Evolutionary conservation across 1,284 basidiomycete species (phyloP).

Genomic region (Trichosporon faecale): DNA sequence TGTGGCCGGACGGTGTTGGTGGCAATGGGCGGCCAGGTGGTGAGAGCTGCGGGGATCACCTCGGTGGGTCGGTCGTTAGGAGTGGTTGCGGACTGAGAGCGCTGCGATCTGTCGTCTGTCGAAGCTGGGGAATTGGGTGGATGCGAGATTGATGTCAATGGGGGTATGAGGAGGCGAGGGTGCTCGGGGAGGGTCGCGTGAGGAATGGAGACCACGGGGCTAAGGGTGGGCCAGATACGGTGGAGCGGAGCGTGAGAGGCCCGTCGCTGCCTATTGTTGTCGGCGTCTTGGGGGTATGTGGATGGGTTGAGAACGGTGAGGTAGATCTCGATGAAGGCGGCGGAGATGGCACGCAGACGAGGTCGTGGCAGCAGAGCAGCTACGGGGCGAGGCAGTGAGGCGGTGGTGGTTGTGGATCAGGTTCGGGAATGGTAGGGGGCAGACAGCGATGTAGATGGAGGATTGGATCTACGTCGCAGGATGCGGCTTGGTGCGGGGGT

Average conservation of each 20-base stretch:
- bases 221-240: conserved; percentile 8
- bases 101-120: background rate
- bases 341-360: background rate
- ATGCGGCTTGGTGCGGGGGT: background rate
- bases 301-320: background rate
- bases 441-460: background rate
- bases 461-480: background rate
- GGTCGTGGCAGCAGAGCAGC: background rate
- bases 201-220: conserved; percentile 6
- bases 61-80: background rate
- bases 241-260: conserved; percentile 9
- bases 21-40: background rate
- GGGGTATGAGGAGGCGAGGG: background rate
- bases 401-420: background rate
- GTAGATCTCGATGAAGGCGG: background rate
- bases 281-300: background rate
- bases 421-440: background rate
- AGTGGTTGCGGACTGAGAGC: background rate
- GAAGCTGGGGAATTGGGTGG: background rate
- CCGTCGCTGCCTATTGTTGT: background rate
- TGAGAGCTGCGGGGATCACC: background rate
- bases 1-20: background rate
- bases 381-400: background rate
- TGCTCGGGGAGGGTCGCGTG: conserved; percentile 9
- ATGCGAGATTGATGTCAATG: background rate